phyloP scores from a whole-genome alignment of 306 rosid species.

The Begonia loranthoides region DNA sequence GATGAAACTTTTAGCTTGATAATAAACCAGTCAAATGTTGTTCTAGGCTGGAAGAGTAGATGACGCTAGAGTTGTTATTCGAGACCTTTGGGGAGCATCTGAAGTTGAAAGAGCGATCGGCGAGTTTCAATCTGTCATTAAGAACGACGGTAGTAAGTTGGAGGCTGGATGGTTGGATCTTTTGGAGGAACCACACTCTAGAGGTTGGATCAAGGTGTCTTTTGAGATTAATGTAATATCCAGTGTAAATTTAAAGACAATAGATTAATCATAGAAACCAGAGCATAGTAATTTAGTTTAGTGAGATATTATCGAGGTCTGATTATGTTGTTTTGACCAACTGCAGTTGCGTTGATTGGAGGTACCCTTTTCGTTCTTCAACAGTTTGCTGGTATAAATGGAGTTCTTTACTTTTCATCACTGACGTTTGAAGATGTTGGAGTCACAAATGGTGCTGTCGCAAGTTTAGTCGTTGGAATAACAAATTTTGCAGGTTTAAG shows the following conservation, averaged over 20 bases:
- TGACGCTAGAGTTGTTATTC: constrained; percentile 48
- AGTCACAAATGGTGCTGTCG: constrained; percentile 48
- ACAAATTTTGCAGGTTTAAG: constrained; percentile 73
- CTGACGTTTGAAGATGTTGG: constrained; percentile 81
- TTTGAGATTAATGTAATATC: constrained; percentile 10
- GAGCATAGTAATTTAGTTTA: no score
- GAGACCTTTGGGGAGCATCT: constrained; percentile 74
- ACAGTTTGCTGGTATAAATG: constrained; percentile 88
- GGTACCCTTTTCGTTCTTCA: constrained; percentile 74
- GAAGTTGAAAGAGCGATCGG: constrained; percentile 60
- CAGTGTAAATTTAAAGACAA: neutral
- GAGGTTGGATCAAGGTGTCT: constrained; percentile 75
- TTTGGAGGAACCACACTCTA: constrained; percentile 65
- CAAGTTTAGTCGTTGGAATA: constrained; percentile 70
- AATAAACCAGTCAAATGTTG: constrained; percentile 6
- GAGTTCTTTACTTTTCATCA: constrained; percentile 83
- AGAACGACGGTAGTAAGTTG: constrained; percentile 63
- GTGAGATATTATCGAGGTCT: no score
- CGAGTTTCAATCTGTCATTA: constrained; percentile 62
- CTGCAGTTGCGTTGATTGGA: constrained; percentile 76
- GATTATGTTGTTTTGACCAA: constrained; percentile 13
- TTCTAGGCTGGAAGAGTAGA: constrained; percentile 58
- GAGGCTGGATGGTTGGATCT: constrained; percentile 68
- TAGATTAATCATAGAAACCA: no score
- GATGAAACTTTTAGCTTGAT: neutral